Evolutionary conservation across 805 yeast species (phyloP).

Genomic region (Cyberlindnera xishuangbannaensis): DNA sequence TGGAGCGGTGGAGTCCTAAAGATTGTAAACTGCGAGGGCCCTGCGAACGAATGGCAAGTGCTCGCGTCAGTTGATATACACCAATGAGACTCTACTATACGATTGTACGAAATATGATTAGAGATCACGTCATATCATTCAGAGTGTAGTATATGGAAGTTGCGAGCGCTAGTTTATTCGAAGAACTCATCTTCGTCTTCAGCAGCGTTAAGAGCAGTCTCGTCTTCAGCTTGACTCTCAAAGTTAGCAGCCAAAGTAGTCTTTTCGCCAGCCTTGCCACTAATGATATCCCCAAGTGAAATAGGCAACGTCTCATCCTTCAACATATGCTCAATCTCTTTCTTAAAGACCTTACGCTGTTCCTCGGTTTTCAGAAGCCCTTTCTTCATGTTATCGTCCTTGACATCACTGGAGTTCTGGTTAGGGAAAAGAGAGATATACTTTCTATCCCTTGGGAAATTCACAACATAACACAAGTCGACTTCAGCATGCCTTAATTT

Average conservation of each 20-base stretch:
- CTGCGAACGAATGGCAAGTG: constrained; percentile 60
- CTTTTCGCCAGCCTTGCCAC: constrained; percentile 27
- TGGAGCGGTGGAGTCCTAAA: constrained; percentile 63
- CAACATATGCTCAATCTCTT: constrained; percentile 45
- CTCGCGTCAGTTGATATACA: constrained; percentile 43
- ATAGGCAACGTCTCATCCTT: constrained; percentile 51
- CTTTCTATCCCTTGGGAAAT: constrained; percentile 75
- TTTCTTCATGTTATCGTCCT: constrained; percentile 24
- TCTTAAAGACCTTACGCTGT: constrained; percentile 43
- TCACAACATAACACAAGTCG: constrained; percentile 68
- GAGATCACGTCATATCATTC: neutral
- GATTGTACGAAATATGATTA: neutral
- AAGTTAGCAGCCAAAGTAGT: constrained; percentile 14
- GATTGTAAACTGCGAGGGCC: constrained; percentile 67
- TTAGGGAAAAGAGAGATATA: constrained; percentile 75
- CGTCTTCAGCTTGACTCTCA: constrained; percentile 11
- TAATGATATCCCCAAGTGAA: constrained; percentile 41
- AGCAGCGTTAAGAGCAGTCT: constrained; percentile 21
- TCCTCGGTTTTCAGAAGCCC: constrained; percentile 39
- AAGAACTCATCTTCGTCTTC: constrained; percentile 26
- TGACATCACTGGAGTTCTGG: constrained; percentile 25
- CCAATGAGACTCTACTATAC: constrained; percentile 6
- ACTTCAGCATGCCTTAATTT: constrained; percentile 50
- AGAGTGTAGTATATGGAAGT: no score
- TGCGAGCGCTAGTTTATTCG: constrained; percentile 19